Base-by-base conservation (phyloP, 495 filamentous ascomycete species). In the Penicillium nucicola region DNA sequence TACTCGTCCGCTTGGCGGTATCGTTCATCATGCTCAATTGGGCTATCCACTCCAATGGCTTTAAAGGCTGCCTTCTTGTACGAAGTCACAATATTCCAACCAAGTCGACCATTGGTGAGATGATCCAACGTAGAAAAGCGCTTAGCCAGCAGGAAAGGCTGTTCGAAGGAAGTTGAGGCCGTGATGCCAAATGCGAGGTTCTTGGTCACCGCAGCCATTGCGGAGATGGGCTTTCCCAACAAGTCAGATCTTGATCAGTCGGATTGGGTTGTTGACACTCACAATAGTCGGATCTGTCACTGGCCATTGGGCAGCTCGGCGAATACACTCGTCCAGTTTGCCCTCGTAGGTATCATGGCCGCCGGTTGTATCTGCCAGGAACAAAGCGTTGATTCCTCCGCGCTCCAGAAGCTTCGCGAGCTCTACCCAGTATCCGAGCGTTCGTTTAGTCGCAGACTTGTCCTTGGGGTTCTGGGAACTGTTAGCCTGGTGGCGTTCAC, bases 61-160 rank as follows among this genome's bases (percentile, higher is more conserved):
- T 81, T 80, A 53, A 79, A 78, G 5, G 82, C 80, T 0, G 77
- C 66, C 47, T 84, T 81, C 58, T 78, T 79, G 63, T 77, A 86
- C 0, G 71, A 77, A 5, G 82, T 84, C 12, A 85, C 81, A 32
- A 87, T 84, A 48, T 85, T 87, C 84, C 82, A 85, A 0, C 77
- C 83, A 33, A 86, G 64, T 4, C 82, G 70, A 0, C 81, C 83
- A 1, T 77, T 67, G 0, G 80, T 84, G 15, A 84, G 66, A 56
- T 86, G 82, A 45, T 85, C 82, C n/a, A 86, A 55, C 1, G 81
- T 84, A 0, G 82, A 84, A 42, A 82, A 82, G 13, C 79, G 71
- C 50, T 79, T 78, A 4, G 82, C 82, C 1, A 84, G 68, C 5
- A 80, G 63, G 52, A 77, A 85, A 3, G 82, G 81, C 8, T 74